Evolutionary conservation across 2,329 filamentous ascomycete species (phyloP).

Genomic region (Alternaria dauci): DNA sequence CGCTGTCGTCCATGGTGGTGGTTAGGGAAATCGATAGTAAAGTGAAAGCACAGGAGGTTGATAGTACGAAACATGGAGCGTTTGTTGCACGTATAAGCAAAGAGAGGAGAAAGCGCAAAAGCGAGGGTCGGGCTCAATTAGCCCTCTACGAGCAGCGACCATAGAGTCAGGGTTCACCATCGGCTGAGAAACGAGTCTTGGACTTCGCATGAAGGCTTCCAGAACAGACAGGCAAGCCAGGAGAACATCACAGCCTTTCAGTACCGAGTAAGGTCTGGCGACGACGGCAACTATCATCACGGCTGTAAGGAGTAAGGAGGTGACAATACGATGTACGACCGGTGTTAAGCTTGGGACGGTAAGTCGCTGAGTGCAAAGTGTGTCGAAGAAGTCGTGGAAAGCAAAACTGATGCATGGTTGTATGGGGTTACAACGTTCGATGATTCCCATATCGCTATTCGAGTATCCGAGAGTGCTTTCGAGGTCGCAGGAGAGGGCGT

Average conservation of each 20-base stretch:
- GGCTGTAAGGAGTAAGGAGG: background rate
- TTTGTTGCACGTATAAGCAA: background rate
- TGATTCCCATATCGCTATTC: too few species aligned
- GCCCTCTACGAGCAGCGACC: background rate
- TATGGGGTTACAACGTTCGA: too few species aligned
- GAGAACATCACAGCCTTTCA: background rate
- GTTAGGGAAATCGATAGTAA: background rate
- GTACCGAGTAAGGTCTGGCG: background rate
- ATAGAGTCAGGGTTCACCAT: background rate
- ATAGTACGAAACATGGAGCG: background rate
- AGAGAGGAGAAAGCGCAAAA: background rate
- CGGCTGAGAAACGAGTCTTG: background rate
- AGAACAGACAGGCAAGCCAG: background rate
- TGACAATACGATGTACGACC: background rate
- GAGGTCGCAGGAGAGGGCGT: too few species aligned
- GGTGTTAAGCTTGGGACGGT: too few species aligned
- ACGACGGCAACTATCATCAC: background rate
- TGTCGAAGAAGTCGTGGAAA: too few species aligned
- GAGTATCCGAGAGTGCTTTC: too few species aligned
- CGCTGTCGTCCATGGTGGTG: background rate
- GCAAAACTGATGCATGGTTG: too few species aligned
- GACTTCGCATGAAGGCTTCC: background rate
- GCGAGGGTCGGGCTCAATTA: background rate
- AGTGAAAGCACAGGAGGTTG: background rate
- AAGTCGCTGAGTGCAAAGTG: too few species aligned